Evolutionary conservation across 1,284 basidiomycete genomes (phyloP), one percentile per base, ranked within the genome.

Genomic region (Sporisorium reilianum): DNA sequence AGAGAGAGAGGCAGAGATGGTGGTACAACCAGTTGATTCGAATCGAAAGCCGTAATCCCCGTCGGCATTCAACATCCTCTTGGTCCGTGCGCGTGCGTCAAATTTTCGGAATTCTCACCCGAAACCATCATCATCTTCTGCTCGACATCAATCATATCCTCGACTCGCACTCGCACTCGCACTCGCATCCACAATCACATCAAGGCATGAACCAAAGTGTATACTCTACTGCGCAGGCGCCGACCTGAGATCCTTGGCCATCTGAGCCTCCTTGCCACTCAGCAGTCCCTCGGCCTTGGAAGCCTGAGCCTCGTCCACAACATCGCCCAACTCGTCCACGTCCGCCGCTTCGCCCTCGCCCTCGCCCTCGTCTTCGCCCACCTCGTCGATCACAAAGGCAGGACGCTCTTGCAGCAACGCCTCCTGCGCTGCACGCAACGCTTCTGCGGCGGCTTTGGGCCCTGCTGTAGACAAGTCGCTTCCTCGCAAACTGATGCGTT

Each of bases 351-450:
- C 59, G 18, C 68, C 68, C 1, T 20, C 68, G 0, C 68, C 72
- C 14, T 78, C 74, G 12, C 64, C 64, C 23, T 80, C 73, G 5
- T 72, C 70, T 16, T 68, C 75, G 22, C 66, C 69, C 2, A 79
- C 76, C 44, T 79, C 80, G 36, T 81, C 80, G n/a, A 81, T 81
- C 10, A 81, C 67, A 65, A 81, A 81, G 3, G 76, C 75, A 16
- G 65, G 64, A 20, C 80, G 68, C 30, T 81, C 78, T 38, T 80
- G 76, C 38, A 72, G 48, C 11, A 81, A 55, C 9, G 80, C 71
- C 40, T 77, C 78, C 46, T 79, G 75, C 7, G 80, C 80, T 2
- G 73, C 78, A 11, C 77, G 65, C 30, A 81, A 49, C 18, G 68
- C 79, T 22, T 73, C 80, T 12, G 79, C 71, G 10, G 80, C 80